phyloP scores from a whole-genome alignment of 2,329 filamentous ascomycete species.

The Colletotrichum falcatum region DNA sequence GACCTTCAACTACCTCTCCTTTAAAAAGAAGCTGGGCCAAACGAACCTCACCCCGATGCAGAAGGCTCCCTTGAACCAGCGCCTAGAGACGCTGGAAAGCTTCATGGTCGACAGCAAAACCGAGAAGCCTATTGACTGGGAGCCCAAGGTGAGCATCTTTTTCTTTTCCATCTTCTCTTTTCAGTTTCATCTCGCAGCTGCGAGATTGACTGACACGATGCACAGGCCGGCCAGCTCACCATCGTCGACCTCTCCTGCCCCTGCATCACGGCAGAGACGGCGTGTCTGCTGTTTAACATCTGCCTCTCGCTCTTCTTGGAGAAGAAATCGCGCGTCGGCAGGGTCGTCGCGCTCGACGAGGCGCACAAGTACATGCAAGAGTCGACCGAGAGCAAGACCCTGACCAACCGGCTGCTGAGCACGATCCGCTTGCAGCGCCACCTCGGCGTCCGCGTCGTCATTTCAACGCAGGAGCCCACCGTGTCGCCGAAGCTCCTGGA shows the following conservation, averaged over 20 bases:
- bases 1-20: conserved; percentile 63
- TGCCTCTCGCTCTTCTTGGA: conserved; percentile 75
- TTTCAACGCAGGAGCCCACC: conserved; percentile 83
- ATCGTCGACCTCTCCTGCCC: conserved; percentile 81
- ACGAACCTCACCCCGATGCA: conserved; percentile 63
- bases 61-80: conserved; percentile 65
- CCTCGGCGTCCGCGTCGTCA: conserved; percentile 72
- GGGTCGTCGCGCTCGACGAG: conserved; percentile 79
- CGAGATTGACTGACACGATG: neutral
- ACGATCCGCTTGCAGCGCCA: conserved; percentile 80
- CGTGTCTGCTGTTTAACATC: conserved; percentile 80
- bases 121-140: conserved; percentile 45
- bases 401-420: conserved; percentile 72
- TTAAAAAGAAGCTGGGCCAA: conserved; percentile 53
- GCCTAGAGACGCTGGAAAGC: conserved; percentile 69
- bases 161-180: neutral
- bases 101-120: neutral
- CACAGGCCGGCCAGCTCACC: conserved; percentile 63
- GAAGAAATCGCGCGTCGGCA: conserved; percentile 60
- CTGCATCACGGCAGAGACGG: conserved; percentile 73
- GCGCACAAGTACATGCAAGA: conserved; percentile 81
- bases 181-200: neutral
- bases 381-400: conserved; percentile 62
- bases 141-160: conserved; percentile 43
- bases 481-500: conserved; percentile 76